Percentiles rank a stretch among this genome's conserved stretches.
Evolutionary conservation across 2,329 filamentous ascomycete genomes (phyloP).

Genomic region (Alternaria angustiovoidea): DNA sequence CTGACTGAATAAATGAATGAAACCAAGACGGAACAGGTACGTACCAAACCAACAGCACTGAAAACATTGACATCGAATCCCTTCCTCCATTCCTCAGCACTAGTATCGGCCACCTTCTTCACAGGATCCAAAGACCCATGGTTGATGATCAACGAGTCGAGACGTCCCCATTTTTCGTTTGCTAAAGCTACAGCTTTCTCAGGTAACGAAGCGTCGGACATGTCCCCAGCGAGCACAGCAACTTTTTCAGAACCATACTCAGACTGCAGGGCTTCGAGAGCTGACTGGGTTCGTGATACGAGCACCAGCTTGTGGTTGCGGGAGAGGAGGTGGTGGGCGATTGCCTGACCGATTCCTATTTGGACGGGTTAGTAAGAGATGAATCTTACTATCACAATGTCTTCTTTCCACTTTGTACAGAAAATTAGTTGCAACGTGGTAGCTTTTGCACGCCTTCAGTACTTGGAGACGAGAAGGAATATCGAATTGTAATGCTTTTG

Average conservation of each 20-base stretch:
- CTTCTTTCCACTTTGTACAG: neutral
- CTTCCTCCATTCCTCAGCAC: conserved; percentile 76
- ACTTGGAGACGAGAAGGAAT: neutral
- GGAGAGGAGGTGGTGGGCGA: conserved; percentile 66
- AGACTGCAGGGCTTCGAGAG: conserved; percentile 58
- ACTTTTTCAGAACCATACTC: conserved; percentile 63
- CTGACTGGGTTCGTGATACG: conserved; percentile 63
- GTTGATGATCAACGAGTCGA: conserved; percentile 88
- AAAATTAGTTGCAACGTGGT: neutral
- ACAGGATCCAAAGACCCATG: conserved; percentile 85
- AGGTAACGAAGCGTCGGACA: conserved; percentile 62
- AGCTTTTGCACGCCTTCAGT: neutral
- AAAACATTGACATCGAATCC: conserved; percentile 88
- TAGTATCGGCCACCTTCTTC: conserved; percentile 71
- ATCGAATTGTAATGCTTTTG: neutral
- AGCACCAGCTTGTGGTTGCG: conserved; percentile 65
- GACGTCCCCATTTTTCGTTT: conserved; percentile 69
- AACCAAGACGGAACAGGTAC: conserved; percentile 45
- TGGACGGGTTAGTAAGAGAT: neutral
- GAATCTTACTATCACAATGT: neutral
- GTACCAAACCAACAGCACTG: conserved; percentile 78
- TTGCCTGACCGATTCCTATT: conserved; percentile 68
- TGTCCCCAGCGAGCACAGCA: conserved; percentile 65
- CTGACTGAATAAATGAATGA: neutral
- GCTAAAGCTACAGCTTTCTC: conserved; percentile 71